These are phyloP conservation scores for Oropetium thomaeum DNA, from an alignment of 176 grass and related monocot genomes.

Conservation along the genomic window DNA sequence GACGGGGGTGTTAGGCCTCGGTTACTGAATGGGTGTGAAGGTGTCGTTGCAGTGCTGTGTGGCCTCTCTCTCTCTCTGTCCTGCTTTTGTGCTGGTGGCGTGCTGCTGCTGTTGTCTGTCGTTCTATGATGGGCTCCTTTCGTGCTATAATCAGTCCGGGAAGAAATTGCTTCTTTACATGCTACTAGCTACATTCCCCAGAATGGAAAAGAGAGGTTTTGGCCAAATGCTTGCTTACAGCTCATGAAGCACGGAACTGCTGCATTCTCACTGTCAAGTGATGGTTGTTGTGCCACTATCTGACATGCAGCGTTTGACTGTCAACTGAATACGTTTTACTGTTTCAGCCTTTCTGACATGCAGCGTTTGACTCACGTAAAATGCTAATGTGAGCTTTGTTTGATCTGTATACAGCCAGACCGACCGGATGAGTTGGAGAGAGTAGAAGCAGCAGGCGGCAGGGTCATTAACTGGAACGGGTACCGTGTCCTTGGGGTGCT, in stretches of 20 bases:
- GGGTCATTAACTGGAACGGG: conserved; percentile 82
- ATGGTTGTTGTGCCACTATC: neutral
- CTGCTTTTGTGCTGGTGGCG: neutral
- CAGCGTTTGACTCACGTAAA: neutral
- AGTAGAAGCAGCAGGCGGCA: conserved; percentile 75
- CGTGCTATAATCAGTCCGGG: neutral
- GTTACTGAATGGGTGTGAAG: neutral
- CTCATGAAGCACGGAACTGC: neutral
- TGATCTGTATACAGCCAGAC: conserved; percentile 55
- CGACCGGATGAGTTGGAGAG: conserved; percentile 77
- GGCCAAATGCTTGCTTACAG: neutral
- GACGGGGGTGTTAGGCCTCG: neutral
- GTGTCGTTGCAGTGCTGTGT: neutral
- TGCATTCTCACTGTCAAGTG: neutral
- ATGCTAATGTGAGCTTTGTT: neutral
- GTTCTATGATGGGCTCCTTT: neutral
- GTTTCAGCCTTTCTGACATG: neutral
- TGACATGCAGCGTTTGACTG: neutral
- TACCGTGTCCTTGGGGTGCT: conserved; percentile 72
- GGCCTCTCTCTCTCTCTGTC: neutral
- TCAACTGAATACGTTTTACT: too few relatives aligned
- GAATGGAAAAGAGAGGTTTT: neutral
- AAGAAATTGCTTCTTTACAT: neutral
- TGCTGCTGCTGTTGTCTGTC: neutral
- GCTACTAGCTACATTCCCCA: neutral